Conservation (phyloP, 148 eudicot genomes). For the Amaranthus cruentus region DNA sequence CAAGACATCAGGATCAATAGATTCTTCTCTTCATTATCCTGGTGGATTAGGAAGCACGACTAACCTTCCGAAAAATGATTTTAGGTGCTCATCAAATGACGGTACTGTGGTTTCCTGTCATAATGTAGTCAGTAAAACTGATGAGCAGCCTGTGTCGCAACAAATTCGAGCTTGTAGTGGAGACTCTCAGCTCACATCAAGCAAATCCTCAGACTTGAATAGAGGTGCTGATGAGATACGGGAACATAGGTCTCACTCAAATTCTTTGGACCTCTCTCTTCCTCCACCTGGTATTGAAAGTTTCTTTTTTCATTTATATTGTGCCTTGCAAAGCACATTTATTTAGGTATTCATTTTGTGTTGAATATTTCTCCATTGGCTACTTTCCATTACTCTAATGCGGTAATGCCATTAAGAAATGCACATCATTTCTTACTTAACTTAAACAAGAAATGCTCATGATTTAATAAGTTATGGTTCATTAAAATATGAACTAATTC, state of each 20-base stretch:
- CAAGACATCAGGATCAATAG: conserved; percentile 10
- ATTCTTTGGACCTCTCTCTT: conserved; percentile 26
- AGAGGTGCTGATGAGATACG: conserved; percentile 14
- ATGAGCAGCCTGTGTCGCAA: conserved; percentile 19
- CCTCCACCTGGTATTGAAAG: conserved; percentile 31
- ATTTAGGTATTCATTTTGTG: background rate
- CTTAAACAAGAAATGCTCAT: background rate
- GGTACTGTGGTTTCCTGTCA: conserved; percentile 20
- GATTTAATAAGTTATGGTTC: background rate
- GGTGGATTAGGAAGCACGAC: background rate
- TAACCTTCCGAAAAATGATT: conserved; percentile 17
- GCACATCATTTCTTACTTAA: too few species aligned
- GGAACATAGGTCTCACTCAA: conserved; percentile 15
- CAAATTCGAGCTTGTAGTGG: conserved; percentile 25
- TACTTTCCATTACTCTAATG: too few species aligned
- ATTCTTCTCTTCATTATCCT: background rate
- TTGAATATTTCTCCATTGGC: too few species aligned
- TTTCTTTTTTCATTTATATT: background rate
- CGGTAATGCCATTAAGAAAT: too few species aligned
- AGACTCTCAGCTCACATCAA: conserved; percentile 37
- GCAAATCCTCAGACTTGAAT: conserved; percentile 26
- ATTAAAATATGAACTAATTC: background rate
- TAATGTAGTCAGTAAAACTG: conserved; percentile 21
- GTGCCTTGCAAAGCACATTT: too few species aligned
- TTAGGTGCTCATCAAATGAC: conserved; percentile 26